Base-by-base conservation (phyloP, 345 rosid species). In the Eucalyptus polyanthemos region DNA sequence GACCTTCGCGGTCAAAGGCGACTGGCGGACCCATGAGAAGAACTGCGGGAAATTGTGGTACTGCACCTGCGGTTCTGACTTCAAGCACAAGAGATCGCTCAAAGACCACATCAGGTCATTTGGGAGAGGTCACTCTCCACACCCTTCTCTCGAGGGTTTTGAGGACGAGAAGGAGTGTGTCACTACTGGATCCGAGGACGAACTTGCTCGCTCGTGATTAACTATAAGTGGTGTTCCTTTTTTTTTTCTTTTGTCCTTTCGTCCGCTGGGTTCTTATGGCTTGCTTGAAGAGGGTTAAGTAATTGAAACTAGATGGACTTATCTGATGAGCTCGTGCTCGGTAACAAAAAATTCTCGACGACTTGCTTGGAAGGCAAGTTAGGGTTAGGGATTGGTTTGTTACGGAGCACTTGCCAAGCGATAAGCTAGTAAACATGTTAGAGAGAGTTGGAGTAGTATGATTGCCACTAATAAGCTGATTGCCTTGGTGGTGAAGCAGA, bases 21-120 rank as follows among this genome's bases (percentile, higher is more conserved):
- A 98, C 69, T 98, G 99, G 99, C 91, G 99, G 86, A 98, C 99
- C 24, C 99, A 98, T 85, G 99, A 98, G 91, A 98, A 98, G 93
- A 98, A 98, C 27, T 98, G 99, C 69, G 99, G 99, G 37, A 98
- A 98, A 93, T 34, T 98, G 31, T 98, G 99, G 99, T 98, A 95
- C 89, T 98, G 99, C 93, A 94, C 94, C 76, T 98, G 99, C 56
- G 99, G 99, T 17, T 98, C 99, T 1, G 99, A 98, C 93, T 98
- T 98, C 89, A 98, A 98, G 91, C 99, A 98, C 93, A 98, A 98
- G 93, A 93, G 99, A 87, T 98, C 99, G 21, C 96, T 98, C 54
- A 98, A 98, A 91, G 99, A 98, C 90, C 99, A 98, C 91, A 95
- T 98, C 81, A 95, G 96, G 92, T 97, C 99, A 9, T 98, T 98